phyloP scores from a whole-genome alignment of 2,329 filamentous ascomycete species.

The Bisporella sp. region DNA sequence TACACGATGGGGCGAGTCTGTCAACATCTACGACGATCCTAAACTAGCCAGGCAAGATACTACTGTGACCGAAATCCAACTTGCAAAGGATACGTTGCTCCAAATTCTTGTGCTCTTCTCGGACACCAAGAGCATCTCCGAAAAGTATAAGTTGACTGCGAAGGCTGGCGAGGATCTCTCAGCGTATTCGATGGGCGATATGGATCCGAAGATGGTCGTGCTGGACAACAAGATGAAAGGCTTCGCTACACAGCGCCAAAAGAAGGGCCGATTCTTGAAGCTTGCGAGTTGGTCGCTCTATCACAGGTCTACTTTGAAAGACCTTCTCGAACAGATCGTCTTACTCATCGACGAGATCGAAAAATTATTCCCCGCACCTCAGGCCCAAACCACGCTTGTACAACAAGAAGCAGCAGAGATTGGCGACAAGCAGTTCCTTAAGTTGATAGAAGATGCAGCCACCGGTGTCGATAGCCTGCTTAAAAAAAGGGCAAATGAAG shows the following conservation, averaged over 20 bases:
- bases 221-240: slow-evolving; percentile 13
- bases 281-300: slow-evolving; percentile 11
- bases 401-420: slow-evolving; percentile 5
- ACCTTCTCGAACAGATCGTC: slow-evolving; percentile 10
- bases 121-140: slow-evolving; percentile 14
- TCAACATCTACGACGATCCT: neutral
- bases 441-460: neutral
- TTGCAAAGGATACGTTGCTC: slow-evolving; percentile 11
- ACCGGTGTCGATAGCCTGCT: too few species aligned
- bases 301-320: slow-evolving; percentile 9
- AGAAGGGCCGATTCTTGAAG: slow-evolving; percentile 12
- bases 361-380: slow-evolving; percentile 10
- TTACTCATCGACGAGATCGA: slow-evolving; percentile 11
- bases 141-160: slow-evolving; percentile 12
- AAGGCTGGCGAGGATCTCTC: too few species aligned
- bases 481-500: too few species aligned
- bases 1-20: slow-evolving; percentile 27
- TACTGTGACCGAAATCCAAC: slow-evolving; percentile 9
- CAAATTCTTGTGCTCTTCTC: slow-evolving; percentile 16
- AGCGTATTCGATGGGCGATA: neutral
- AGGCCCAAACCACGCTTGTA: slow-evolving; percentile 8
- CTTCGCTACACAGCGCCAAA: slow-evolving; percentile 9
- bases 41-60: slow-evolving; percentile 1
- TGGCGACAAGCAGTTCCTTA: too few species aligned
- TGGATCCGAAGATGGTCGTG: slow-evolving; percentile 3